Conservation (phyloP, 169 alveolate species). For the Cryptosporidium bovis region DNA sequence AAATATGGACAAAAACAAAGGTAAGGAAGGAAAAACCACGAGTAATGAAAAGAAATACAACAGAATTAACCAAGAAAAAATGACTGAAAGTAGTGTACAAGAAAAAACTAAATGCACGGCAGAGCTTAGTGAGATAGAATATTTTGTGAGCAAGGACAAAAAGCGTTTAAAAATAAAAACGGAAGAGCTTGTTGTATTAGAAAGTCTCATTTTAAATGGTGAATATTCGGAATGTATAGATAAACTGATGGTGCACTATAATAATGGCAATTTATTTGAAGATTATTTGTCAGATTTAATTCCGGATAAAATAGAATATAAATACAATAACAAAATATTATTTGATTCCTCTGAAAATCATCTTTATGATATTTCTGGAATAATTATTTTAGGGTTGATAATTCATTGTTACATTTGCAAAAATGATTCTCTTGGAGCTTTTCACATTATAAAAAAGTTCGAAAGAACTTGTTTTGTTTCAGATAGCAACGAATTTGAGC, state of each 20-base stretch:
- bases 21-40: no score
- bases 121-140: no score
- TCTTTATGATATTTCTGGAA: slow-evolving; percentile 58
- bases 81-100: no score
- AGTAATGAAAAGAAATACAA: no score
- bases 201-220: neutral
- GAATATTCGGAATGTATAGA: slow-evolving; percentile 25
- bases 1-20: no score
- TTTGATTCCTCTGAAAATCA: slow-evolving; percentile 3
- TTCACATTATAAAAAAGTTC: slow-evolving; percentile 21
- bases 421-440: slow-evolving; percentile 36
- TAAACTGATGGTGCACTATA: slow-evolving; percentile 4
- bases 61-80: no score
- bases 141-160: neutral
- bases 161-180: neutral
- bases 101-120: no score
- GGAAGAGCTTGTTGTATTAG: slow-evolving; percentile 1
- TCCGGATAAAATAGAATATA: slow-evolving; percentile 17
- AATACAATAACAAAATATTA: slow-evolving; percentile 11
- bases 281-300: slow-evolving; percentile 1
- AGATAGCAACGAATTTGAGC: neutral
- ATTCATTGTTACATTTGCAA: slow-evolving; percentile 63
- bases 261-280: slow-evolving; percentile 27
- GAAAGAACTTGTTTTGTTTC: slow-evolving; percentile 41
- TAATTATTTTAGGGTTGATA: slow-evolving; percentile 32